Percentiles rank a stretch among this genome's conserved stretches.
Conservation (phyloP, 2,329 filamentous ascomycete genomes). For the Parastagonospora nodorum region DNA sequence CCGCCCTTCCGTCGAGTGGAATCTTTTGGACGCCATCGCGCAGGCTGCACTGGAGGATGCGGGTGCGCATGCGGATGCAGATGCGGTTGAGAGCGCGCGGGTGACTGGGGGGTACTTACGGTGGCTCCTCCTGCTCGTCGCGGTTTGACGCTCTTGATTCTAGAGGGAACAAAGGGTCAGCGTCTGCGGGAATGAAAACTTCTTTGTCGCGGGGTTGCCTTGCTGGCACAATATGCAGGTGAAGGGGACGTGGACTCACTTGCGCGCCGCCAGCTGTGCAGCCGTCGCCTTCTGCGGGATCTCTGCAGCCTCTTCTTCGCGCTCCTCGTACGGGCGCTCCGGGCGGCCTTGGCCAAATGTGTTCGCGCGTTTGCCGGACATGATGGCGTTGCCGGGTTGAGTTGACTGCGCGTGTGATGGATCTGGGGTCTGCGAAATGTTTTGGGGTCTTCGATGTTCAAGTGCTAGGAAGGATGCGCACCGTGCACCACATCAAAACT, state of each 20-base stretch:
- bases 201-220: conserved; percentile 2
- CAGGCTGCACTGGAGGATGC: conserved; percentile 2
- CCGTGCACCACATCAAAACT: not conserved
- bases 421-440: conserved; percentile 6
- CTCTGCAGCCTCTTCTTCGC: conserved; percentile 48
- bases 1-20: conserved; percentile 8
- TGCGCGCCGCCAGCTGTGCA: conserved; percentile 59
- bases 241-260: conserved; percentile 52
- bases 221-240: not conserved
- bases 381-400: conserved; percentile 21
- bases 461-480: not conserved
- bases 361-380: conserved; percentile 37
- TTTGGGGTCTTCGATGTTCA: conserved; percentile 7
- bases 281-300: conserved; percentile 58
- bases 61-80: conserved; percentile 3
- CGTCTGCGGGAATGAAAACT: conserved; percentile 1
- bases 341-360: conserved; percentile 36
- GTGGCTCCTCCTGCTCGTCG: conserved; percentile 28
- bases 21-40: conserved; percentile 9
- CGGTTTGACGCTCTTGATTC: conserved; percentile 34
- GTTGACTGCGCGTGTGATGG: conserved; percentile 13
- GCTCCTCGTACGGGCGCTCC: conserved; percentile 34
- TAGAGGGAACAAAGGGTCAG: conserved; percentile 25
- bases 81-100: conserved; percentile 3
- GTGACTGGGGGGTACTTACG: conserved; percentile 27